These are phyloP conservation scores for Capronia americana DNA, from an alignment of 2,329 filamentous ascomycete species.

Conservation along the genomic window DNA sequence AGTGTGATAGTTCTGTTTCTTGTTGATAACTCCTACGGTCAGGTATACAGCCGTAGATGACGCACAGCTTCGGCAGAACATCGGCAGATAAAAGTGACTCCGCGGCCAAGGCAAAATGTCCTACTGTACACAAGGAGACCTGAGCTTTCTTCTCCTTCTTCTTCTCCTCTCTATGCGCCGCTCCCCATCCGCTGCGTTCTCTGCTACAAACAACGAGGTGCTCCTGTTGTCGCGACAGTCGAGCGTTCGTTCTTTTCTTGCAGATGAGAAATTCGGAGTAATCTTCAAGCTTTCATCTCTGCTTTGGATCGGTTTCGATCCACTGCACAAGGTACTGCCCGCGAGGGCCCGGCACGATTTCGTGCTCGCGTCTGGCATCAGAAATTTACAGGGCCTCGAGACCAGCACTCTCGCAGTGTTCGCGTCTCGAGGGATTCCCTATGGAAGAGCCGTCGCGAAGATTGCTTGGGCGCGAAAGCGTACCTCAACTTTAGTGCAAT, in stretches of 20 bases:
- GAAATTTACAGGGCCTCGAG: conserved; percentile 75
- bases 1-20: not conserved
- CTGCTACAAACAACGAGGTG: conserved; percentile 74
- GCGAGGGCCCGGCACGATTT: conserved; percentile 78
- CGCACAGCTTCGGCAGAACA: not conserved
- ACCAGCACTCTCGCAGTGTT: conserved; percentile 40
- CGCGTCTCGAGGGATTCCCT: conserved; percentile 56
- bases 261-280: conserved; percentile 99
- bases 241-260: conserved; percentile 47
- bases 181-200: conserved; percentile 93
- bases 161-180: conserved; percentile 67
- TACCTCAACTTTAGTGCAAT: conserved; percentile 91
- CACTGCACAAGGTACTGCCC: conserved; percentile 63
- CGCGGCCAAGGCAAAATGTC: not conserved
- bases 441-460: conserved; percentile 94
- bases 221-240: conserved; percentile 29
- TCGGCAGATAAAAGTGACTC: conserved; percentile 28
- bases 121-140: not conserved
- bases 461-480: conserved; percentile 67
- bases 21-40: not conserved
- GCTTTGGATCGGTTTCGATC: conserved; percentile 29
- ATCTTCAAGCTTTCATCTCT: conserved; percentile 69
- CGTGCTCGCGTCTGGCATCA: conserved; percentile 88
- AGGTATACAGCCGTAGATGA: not conserved
- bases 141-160: conserved; percentile 1